Evolutionary conservation across 805 yeast genomes (phyloP).

Genomic region (Saccharomycopsis sp.): DNA sequence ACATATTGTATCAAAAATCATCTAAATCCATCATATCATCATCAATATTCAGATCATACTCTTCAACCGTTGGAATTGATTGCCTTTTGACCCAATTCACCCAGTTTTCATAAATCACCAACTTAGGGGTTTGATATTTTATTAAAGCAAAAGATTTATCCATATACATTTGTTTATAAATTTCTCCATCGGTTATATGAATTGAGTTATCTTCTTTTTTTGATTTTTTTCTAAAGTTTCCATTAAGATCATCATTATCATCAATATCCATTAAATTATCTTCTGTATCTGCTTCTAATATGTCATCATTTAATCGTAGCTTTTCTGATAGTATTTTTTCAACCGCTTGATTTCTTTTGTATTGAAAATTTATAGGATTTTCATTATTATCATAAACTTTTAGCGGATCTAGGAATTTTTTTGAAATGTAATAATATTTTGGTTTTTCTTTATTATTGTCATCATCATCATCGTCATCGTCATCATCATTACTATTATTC

Average conservation of each 20-base stretch:
- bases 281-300: slow-evolving; percentile 3
- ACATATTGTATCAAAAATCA: no score
- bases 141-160: slow-evolving; percentile 4
- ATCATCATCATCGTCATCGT: background rate
- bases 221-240: slow-evolving; percentile 1
- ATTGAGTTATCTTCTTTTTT: slow-evolving; percentile 4
- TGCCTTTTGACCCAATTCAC: slow-evolving; percentile 3
- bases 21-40: no score
- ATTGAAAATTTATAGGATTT: background rate
- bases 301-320: background rate
- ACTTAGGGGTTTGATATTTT: slow-evolving; percentile 4
- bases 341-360: background rate
- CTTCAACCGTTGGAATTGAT: no score
- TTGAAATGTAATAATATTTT: slow-evolving; percentile 7
- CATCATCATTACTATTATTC: no score
- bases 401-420: slow-evolving; percentile 10
- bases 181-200: slow-evolving; percentile 14
- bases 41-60: no score
- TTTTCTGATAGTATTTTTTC: background rate
- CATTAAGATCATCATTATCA: background rate
- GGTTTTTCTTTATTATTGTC: background rate
- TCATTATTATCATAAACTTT: background rate
- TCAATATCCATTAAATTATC: slow-evolving; percentile 12
- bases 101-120: background rate
- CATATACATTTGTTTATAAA: slow-evolving; percentile 12